Evolutionary conservation across 257 asterid genomes (phyloP).

Genomic region (Penstemon davidsonii): DNA sequence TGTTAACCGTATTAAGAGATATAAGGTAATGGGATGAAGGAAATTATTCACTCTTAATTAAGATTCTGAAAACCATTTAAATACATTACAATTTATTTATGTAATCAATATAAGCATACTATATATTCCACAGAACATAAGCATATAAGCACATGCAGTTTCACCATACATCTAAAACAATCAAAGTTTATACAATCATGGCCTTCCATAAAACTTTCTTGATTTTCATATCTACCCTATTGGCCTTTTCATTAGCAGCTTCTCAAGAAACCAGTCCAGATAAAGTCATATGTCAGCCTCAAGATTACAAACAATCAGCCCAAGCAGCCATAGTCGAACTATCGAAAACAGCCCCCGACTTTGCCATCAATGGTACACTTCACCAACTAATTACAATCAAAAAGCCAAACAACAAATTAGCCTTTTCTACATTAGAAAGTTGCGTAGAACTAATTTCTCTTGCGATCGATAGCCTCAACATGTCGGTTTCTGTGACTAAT

Average conservation of each 20-base stretch:
- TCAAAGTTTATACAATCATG: not conserved
- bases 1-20: too few relatives aligned
- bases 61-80: too few relatives aligned
- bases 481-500: not conserved
- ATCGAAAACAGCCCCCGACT: slow-evolving; percentile 1
- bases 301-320: not conserved
- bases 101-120: too few relatives aligned
- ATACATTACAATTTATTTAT: too few relatives aligned
- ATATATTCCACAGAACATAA: too few relatives aligned
- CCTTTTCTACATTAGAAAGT: slow-evolving; percentile 21
- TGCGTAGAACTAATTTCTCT: slow-evolving; percentile 21
- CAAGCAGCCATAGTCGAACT: slow-evolving; percentile 1
- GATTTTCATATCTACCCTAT: not conserved
- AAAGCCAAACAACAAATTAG: not conserved
- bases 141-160: slow-evolving; percentile 12
- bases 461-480: slow-evolving; percentile 21
- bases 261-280: not conserved
- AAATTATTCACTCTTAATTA: too few relatives aligned
- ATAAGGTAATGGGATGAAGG: too few relatives aligned
- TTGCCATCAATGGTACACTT: slow-evolving; percentile 10
- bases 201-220: slow-evolving; percentile 10
- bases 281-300: not conserved
- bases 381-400: not conserved
- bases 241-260: slow-evolving; percentile 2
- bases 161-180: not conserved